Evolutionary conservation across 345 rosid genomes (phyloP).

Genomic region (Geranium rotundifolium): DNA sequence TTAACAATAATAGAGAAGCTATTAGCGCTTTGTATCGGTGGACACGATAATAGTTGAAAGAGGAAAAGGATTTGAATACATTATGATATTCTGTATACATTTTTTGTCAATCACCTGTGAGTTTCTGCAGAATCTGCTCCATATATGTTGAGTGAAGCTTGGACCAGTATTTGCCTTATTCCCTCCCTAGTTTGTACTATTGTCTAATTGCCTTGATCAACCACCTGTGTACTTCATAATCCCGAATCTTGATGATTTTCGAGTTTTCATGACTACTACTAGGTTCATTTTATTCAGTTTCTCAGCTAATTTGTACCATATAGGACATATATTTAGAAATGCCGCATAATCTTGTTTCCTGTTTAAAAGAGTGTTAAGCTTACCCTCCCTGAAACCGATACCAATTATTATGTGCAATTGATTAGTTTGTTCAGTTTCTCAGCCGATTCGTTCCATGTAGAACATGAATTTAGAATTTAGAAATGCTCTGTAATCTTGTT

Average conservation of each 20-base stretch:
- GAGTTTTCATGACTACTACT: background rate
- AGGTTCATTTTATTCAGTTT: background rate
- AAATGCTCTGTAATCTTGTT: too few species aligned
- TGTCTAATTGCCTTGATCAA: too few species aligned
- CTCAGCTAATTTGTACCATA: background rate
- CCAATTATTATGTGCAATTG: too few species aligned
- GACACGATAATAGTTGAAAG: background rate
- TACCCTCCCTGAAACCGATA: too few species aligned
- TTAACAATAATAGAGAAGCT: background rate
- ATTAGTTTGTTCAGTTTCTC: too few species aligned
- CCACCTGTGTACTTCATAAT: background rate
- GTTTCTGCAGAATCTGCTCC: background rate
- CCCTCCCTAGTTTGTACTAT: background rate
- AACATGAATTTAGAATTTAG: too few species aligned
- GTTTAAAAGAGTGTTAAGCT: too few species aligned
- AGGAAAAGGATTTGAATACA: background rate
- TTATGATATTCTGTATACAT: background rate
- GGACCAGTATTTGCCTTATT: background rate
- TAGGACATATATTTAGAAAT: too few species aligned
- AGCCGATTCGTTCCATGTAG: too few species aligned
- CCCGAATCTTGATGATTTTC: background rate
- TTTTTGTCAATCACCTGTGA: background rate
- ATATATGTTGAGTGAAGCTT: background rate
- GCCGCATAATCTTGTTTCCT: background rate
- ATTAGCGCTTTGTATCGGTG: background rate